These are phyloP conservation scores for Penicillium angulare DNA, from an alignment of 495 filamentous ascomycete species.

Conservation along the genomic window DNA sequence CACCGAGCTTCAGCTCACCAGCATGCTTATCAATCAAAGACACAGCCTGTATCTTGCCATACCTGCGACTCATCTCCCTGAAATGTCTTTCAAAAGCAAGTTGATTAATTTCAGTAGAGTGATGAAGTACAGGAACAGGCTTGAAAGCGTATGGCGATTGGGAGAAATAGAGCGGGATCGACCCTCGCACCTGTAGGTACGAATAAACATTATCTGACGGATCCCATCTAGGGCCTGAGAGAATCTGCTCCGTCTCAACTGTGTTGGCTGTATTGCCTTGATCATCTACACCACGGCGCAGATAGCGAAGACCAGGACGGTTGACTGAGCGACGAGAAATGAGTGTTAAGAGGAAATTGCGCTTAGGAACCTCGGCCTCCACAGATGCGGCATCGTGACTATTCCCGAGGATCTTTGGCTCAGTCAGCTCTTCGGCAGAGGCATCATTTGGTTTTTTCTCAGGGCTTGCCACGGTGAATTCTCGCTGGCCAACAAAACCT, in stretches of 20 bases:
- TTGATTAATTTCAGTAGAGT: conserved; percentile 72
- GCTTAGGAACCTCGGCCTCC: conserved; percentile 28
- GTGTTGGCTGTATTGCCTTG: conserved; percentile 83
- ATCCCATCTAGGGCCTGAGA: conserved; percentile 65
- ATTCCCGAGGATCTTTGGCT: conserved; percentile 33
- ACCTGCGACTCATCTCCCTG: conserved; percentile 57
- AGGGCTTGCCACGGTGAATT: conserved; percentile 63
- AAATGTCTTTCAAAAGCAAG: conserved; percentile 80
- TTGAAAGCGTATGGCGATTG: conserved; percentile 92
- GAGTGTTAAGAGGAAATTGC: conserved; percentile 71
- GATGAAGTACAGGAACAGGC: conserved; percentile 76
- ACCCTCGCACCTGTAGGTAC: conserved; percentile 81
- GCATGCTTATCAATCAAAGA: conserved; percentile 85
- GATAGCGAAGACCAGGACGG: conserved; percentile 83
- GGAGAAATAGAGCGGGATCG: conserved; percentile 89
- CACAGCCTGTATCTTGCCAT: conserved; percentile 75
- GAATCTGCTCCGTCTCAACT: conserved; percentile 92
- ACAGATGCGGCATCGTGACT: conserved; percentile 27
- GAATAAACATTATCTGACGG: conserved; percentile 66
- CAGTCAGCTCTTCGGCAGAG: conserved; percentile 20
- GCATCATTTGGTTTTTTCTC: conserved; percentile 13
- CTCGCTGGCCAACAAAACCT: conserved; percentile 87
- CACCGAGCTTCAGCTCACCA: conserved; percentile 73
- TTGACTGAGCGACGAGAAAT: conserved; percentile 83
- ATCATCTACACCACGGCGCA: conserved; percentile 89